These are phyloP conservation scores for Eimeria acervulina DNA, from an alignment of 169 alveolate genomes.

Conservation along the genomic window DNA sequence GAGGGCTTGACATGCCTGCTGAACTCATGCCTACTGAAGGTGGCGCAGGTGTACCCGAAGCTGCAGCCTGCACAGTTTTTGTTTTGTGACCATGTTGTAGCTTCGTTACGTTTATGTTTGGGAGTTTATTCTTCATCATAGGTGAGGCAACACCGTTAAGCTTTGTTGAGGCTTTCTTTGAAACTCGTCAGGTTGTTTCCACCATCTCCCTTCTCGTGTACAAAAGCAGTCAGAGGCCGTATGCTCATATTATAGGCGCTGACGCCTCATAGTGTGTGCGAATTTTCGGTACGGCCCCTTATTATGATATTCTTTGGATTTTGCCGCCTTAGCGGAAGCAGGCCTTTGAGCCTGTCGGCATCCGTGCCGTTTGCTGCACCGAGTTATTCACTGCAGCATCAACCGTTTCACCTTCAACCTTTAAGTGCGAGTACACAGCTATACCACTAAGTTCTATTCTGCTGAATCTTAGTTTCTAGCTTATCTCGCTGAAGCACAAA, in stretches of 20 bases:
- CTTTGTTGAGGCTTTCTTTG: slow-evolving; percentile 13
- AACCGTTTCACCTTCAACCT: neutral
- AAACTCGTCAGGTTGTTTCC: slow-evolving; percentile 50
- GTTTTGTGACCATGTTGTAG: neutral
- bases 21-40: neutral
- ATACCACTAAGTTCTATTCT: neutral
- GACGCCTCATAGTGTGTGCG: slow-evolving; percentile 1
- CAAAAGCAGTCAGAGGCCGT: slow-evolving; percentile 66
- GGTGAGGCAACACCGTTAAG: slow-evolving; percentile 36
- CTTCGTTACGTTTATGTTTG: slow-evolving; percentile 29
- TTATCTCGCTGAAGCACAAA: neutral
- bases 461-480: neutral
- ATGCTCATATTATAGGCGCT: slow-evolving; percentile 3
- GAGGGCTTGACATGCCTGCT: slow-evolving; percentile 41
- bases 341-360: slow-evolving; percentile 79
- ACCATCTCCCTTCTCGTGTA: slow-evolving; percentile 29
- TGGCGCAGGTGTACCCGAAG: slow-evolving; percentile 28
- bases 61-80: slow-evolving; percentile 41
- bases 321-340: slow-evolving; percentile 67
- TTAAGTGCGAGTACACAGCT: neutral
- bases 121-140: neutral
- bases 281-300: neutral
- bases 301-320: neutral
- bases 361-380: slow-evolving; percentile 71
- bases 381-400: slow-evolving; percentile 62